Conservation (phyloP, 192 early-diverging fungal genomes). For the Coemansia sp. region DNA sequence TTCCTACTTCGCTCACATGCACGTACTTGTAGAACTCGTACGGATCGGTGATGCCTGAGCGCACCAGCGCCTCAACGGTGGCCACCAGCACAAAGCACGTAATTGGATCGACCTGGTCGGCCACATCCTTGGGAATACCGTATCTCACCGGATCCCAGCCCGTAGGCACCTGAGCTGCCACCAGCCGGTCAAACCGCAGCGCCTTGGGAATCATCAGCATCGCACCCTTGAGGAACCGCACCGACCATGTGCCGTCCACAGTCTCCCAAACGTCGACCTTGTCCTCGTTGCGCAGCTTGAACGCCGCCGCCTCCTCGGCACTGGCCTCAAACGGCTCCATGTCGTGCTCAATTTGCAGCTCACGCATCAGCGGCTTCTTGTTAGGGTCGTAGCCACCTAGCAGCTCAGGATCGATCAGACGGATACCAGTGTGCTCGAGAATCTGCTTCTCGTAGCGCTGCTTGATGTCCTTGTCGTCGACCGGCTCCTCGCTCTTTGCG, state of each 20-base stretch:
- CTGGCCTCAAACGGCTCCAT: conserved; percentile 83
- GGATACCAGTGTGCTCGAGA: conserved; percentile 88
- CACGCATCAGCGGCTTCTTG: conserved; percentile 83
- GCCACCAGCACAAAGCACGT: conserved; percentile 85
- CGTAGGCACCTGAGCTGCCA: conserved; percentile 86
- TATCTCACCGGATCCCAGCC: conserved; percentile 91
- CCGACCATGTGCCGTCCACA: conserved; percentile 70
- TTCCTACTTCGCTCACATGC: conserved; percentile 92
- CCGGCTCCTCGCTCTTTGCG: conserved; percentile 79
- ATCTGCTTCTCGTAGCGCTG: conserved; percentile 90
- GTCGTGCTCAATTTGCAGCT: conserved; percentile 85
- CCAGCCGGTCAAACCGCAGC: conserved; percentile 76
- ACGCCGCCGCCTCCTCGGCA: conserved; percentile 84
- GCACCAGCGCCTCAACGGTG: conserved; percentile 88
- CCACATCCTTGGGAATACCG: conserved; percentile 89
- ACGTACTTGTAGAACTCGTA: conserved; percentile 97
- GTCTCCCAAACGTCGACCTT: conserved; percentile 64
- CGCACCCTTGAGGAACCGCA: conserved; percentile 84
- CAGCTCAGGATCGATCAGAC: conserved; percentile 86
- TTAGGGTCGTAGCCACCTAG: conserved; percentile 87
- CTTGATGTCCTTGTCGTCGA: conserved; percentile 87
- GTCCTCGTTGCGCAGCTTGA: conserved; percentile 82
- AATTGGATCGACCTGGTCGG: conserved; percentile 86
- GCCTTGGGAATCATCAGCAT: conserved; percentile 90
- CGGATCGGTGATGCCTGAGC: conserved; percentile 91